Base-by-base conservation (phyloP, 148 eudicot species). In the Vaccinium darrowii region DNA sequence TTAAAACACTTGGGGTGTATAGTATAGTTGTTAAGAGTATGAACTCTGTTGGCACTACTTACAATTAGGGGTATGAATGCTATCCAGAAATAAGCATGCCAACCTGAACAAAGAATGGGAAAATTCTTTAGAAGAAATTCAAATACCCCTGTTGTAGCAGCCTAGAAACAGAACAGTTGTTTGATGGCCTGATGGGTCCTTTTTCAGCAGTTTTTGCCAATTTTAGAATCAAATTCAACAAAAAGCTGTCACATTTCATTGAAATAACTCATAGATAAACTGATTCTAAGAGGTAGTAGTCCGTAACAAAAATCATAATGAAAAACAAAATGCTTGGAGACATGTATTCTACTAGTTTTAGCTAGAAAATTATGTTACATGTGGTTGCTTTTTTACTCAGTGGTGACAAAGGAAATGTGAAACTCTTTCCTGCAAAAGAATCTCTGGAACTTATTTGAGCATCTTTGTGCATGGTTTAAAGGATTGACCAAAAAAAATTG, bases 61-160 rank as follows among this genome's bases (percentile, higher is more conserved):
- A 65, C 72, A 65, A 65, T 65, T n/a, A 94, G 91, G 11, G 98
- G 99, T 88, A 96, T 25, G 84, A 96, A 96, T 13, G 99, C 97
- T 19, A 96, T 93, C 99, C 99, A 96, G 83, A 96, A 96, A 84
- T 96, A 96, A 13, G 97, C 93, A 87, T 96, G 95, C 98, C 98
- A 96, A 25, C 99, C 99, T 96, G 93, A 87, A 86, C 79, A 79
- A 67, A 3, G 13, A 81, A 1, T 43, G 76, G 53, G 56, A 43
- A 60, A 57, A 23, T 36, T 27, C 75, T 75, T 39, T 39, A 49
- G 78, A 15, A 52, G 58, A 65, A 11, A 73, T 56, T 43, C 5
- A 7, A 53, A 67, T 25, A 81, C 16, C 13, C 16, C 63, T 16
- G 21, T 50, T 9, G 8, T 15, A 60, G 13, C 13, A 33, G 18